Base-by-base conservation (phyloP, 208 protist species). In the Trypanosoma melophagium region DNA sequence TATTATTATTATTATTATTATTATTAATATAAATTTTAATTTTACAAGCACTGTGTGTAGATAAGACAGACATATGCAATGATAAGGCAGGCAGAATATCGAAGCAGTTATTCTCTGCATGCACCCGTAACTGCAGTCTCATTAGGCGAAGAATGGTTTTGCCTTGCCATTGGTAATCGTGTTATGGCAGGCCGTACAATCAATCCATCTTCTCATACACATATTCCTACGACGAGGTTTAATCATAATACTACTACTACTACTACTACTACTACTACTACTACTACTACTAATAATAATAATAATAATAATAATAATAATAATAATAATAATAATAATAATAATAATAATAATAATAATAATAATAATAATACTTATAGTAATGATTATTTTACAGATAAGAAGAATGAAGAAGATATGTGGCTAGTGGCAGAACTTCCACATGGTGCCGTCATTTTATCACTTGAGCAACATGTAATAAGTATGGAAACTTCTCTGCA, bases 121-220 rank as follows among this genome's bases (percentile, higher is more conserved):
- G 71, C 62, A 1, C 83, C 83, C 8, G 71, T 89, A 28, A 79
- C 71, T 3, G 80, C 83, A 14, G 60, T 89, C 9, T 66, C 63
- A 47, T 38, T 62, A 5, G 22, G 55, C 14, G 8, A 38, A 12
- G 41, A 47, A 31, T 49, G 5, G 10, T 51, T 86, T 25, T 76
- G 75, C 38, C 80, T 89, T 14, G 78, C 78, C 1, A 19, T 79
- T 13, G 80, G 76, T 0, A 86, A 86, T 56, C 59, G 55, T 19
- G 71, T 89, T 0, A 69, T 73, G 24, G 52, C 22, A 35, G 28
- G 28, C 28, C 28, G 28, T 35, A 7, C 28, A 35, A 1, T 5
- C 28, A 35, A 35, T 35, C 5, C 16, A n/a, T 47, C 42, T 47
- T 47, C 42, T 47, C 8, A 1, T 47, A 12, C 8, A 47, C 16